Evolutionary conservation across 306 rosid genomes (phyloP), one percentile per base, ranked within the genome.

Genomic region (Coriaria nepalensis): DNA sequence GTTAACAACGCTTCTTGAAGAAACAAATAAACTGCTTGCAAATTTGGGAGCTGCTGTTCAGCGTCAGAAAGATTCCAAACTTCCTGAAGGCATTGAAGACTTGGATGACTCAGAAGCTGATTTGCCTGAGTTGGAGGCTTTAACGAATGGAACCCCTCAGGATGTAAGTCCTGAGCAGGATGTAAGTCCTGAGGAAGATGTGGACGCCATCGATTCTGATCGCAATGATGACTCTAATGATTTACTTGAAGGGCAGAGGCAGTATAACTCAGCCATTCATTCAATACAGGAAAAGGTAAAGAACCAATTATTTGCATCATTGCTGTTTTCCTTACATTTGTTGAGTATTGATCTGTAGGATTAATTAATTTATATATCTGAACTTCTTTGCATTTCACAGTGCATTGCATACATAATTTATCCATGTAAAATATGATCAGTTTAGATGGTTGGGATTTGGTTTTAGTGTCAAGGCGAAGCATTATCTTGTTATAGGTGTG

Each of bases 41-140:
- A 92, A 92, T 71, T 73, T 92, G 73, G 99, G 99, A 63, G 99
- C 99, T 37, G 99, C 99, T 38, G 99, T 92, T 73, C 96, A 92
- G 70, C 93, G 99, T 52, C 99, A 92, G 71, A 92, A 66, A 75
- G 99, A 92, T 61, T 65, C 63, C 50, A 86, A 92, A 80, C 73
- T 58, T 39, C 56, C 70, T 40, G 96, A 82, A 49, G 99, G 86
- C 45, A 76, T 70, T 34, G 96, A 92, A 54, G 60, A 76, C 59
- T 54, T 79, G 74, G 82, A 85, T 36, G 94, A 82, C 62, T 82
- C 93, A 0, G 96, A 85, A 69, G 78, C 69, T 68, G 94, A 92
- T 60, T 64, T 76, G 35, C 78, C 79, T 0, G 93, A 85, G 63
- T 78, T 76, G 54, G 94, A 80, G 53, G 69, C 74, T 57, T 77